Evolutionary conservation across 768 basidiomycete genomes (phyloP).

Genomic region (Lactifluus piperatus): DNA sequence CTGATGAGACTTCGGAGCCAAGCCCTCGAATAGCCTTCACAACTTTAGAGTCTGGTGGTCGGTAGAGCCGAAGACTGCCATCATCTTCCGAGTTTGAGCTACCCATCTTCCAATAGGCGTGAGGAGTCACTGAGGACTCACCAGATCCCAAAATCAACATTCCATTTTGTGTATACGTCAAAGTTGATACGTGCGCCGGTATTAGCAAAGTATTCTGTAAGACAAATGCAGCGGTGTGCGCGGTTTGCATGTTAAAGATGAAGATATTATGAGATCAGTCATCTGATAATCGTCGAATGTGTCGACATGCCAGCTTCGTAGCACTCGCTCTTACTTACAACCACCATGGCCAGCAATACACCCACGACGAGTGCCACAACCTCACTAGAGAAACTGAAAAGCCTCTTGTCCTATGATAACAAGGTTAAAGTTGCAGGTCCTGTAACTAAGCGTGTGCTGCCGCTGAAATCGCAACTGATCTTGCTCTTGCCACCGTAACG

Average conservation of each 20-base stretch:
- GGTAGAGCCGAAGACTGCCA: constrained; percentile 19
- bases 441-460: constrained; percentile 27
- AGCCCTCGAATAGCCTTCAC: constrained; percentile 18
- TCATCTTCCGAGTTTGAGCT: constrained; percentile 42
- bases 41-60: constrained; percentile 11
- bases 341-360: constrained; percentile 12
- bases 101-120: neutral
- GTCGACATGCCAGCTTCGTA: neutral
- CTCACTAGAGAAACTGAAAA: constrained; percentile 48
- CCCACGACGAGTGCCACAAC: constrained; percentile 38
- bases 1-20: constrained; percentile 52
- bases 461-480: neutral
- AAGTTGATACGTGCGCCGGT: constrained; percentile 45
- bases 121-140: constrained; percentile 24
- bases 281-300: neutral
- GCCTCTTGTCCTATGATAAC: constrained; percentile 48
- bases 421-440: constrained; percentile 93
- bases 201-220: constrained; percentile 28
- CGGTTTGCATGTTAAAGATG: neutral
- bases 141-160: constrained; percentile 58
- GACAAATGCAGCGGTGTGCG: neutral
- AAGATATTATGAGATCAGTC: neutral
- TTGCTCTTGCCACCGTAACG: too few species aligned
- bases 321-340: neutral
- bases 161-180: constrained; percentile 40